A percentile compares a stretch with the other conserved stretches of the same genome.
These are phyloP conservation scores for Cercospora berteroae DNA, from an alignment of 2,329 filamentous ascomycete genomes.

Conservation along the genomic window DNA sequence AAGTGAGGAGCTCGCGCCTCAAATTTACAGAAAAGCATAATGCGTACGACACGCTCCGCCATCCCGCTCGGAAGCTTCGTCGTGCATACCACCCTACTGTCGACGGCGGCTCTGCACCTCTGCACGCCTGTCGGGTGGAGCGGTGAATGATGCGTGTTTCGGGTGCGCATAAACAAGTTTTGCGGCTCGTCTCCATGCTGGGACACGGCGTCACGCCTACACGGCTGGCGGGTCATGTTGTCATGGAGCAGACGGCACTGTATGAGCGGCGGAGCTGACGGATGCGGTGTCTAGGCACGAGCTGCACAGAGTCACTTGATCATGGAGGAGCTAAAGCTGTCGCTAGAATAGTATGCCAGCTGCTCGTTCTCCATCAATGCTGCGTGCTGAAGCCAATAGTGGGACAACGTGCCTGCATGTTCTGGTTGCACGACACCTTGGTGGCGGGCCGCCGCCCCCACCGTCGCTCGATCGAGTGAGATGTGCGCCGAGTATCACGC, in stretches of 20 bases:
- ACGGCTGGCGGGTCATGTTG: background rate
- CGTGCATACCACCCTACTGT: background rate
- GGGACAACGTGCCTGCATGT: slow-evolving; percentile 2
- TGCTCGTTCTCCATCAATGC: background rate
- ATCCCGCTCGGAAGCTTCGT: background rate
- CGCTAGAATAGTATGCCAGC: background rate
- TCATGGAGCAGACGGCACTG: background rate
- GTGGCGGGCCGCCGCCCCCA: background rate
- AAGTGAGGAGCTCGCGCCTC: background rate
- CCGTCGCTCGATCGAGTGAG: background rate
- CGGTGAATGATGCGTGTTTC: background rate
- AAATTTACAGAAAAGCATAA: background rate
- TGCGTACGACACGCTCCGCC: background rate
- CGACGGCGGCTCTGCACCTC: background rate
- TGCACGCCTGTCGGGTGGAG: background rate
- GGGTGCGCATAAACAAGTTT: background rate
- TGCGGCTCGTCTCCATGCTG: background rate
- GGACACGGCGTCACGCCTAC: background rate
- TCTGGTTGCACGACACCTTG: slow-evolving; percentile 1
- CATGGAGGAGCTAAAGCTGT: background rate
- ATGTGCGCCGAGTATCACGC: background rate
- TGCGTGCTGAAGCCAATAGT: background rate
- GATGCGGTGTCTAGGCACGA: background rate
- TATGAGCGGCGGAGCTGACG: background rate
- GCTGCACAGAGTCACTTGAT: background rate